A percentile compares a stretch with the other conserved stretches of the same genome.
Evolutionary conservation across 345 rosid species (phyloP).

Genomic region (Brassica incana): DNA sequence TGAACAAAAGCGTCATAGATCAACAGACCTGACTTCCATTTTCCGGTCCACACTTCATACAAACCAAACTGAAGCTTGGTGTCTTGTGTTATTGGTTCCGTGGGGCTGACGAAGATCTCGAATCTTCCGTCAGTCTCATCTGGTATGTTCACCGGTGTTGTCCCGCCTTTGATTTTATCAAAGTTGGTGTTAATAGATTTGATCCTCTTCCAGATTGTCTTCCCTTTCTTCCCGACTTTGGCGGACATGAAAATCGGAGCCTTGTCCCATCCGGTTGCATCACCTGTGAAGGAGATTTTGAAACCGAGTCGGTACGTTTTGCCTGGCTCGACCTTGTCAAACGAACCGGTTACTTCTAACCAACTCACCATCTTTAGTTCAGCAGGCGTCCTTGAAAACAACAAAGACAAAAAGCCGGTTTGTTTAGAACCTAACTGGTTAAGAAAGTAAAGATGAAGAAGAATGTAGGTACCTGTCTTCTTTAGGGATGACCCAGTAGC

Average conservation of each 20-base stretch:
- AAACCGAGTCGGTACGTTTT: slow-evolving; percentile 45
- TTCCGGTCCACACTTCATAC: slow-evolving; percentile 80
- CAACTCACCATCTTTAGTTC: slow-evolving; percentile 60
- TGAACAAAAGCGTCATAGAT: slow-evolving; percentile 49
- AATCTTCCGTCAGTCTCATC: slow-evolving; percentile 26
- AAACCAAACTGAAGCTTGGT: slow-evolving; percentile 55
- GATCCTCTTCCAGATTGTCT: slow-evolving; percentile 42
- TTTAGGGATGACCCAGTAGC: slow-evolving; percentile 40
- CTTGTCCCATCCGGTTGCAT: slow-evolving; percentile 55
- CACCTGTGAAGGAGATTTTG: slow-evolving; percentile 38
- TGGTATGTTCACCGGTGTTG: slow-evolving; percentile 21
- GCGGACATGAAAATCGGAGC: slow-evolving; percentile 61
- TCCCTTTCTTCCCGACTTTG: slow-evolving; percentile 58
- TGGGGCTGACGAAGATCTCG: slow-evolving; percentile 15
- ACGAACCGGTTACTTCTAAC: slow-evolving; percentile 58
- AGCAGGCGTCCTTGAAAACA: slow-evolving; percentile 39
- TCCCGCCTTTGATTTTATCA: slow-evolving; percentile 9
- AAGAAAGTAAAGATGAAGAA: neutral
- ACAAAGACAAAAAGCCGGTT: neutral
- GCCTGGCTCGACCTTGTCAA: slow-evolving; percentile 1
- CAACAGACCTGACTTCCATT: slow-evolving; percentile 68
- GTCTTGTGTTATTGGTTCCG: neutral
- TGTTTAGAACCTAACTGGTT: neutral
- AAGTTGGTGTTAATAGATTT: slow-evolving; percentile 32
- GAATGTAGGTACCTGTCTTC: slow-evolving; percentile 30